These are phyloP conservation scores for Paecilomyces sp. DNA, from an alignment of 2,329 filamentous ascomycete genomes.

Conservation along the genomic window DNA sequence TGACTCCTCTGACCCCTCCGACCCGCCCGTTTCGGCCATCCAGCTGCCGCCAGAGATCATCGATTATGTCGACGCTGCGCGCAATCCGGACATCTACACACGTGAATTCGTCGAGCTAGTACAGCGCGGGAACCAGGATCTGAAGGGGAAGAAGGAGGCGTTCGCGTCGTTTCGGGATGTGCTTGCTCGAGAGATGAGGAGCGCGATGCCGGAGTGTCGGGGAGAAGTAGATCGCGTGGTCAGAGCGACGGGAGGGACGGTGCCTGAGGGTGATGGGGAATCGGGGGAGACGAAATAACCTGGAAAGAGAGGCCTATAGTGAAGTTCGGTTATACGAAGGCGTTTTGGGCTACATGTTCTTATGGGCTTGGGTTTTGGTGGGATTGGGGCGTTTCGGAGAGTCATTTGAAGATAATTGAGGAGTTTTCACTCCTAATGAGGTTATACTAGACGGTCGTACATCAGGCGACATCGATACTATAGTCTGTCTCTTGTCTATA, in stretches of 20 bases:
- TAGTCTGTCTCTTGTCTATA: not conserved
- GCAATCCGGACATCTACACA: slow-evolving; percentile 62
- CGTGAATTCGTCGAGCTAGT: slow-evolving; percentile 59
- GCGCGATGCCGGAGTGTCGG: slow-evolving; percentile 50
- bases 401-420: not conserved
- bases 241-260: slow-evolving; percentile 25
- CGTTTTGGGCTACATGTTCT: not conserved
- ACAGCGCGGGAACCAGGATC: slow-evolving; percentile 55
- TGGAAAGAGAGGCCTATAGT: not conserved
- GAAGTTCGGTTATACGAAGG: slow-evolving; percentile 3
- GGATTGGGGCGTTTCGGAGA: not conserved
- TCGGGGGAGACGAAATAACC: not conserved
- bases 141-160: slow-evolving; percentile 55
- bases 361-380: not conserved
- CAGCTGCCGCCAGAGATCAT: slow-evolving; percentile 56
- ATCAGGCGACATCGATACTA: not conserved
- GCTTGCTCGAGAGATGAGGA: slow-evolving; percentile 51
- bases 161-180: slow-evolving; percentile 54
- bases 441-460: not conserved
- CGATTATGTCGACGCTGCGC: slow-evolving; percentile 54
- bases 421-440: not conserved
- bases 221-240: slow-evolving; percentile 48
- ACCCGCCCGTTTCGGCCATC: slow-evolving; percentile 43
- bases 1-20: slow-evolving; percentile 7
- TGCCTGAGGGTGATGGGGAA: not conserved